Evolutionary conservation across 1,284 basidiomycete species (phyloP).

Genomic region (Trametes polyzona): DNA sequence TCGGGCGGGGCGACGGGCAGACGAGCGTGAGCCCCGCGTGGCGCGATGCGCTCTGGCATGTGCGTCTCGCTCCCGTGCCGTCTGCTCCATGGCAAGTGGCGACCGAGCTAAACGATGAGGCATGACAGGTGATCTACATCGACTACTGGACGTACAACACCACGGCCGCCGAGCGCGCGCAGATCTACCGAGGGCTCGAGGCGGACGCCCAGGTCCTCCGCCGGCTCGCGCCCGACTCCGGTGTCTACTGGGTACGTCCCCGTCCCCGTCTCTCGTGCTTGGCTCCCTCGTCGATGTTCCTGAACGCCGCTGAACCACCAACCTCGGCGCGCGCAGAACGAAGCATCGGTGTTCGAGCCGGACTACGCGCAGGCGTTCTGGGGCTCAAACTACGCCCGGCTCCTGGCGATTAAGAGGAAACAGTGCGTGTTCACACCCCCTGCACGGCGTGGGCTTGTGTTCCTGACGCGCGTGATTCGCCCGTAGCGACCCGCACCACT

Average conservation of each 20-base stretch:
- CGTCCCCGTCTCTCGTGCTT: background rate
- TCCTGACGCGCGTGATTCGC: background rate
- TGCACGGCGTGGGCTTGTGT: no score
- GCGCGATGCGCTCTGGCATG: conserved; percentile 42
- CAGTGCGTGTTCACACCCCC: no score
- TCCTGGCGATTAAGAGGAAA: conserved; percentile 46
- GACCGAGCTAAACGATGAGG: conserved; percentile 37
- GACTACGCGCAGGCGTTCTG: conserved; percentile 46
- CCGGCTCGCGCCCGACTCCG: conserved; percentile 48
- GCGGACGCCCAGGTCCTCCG: conserved; percentile 43
- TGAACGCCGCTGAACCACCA: no score
- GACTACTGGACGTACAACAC: conserved; percentile 41
- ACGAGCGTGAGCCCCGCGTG: conserved; percentile 48
- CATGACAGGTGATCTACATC: conserved; percentile 35
- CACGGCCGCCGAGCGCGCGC: conserved; percentile 40
- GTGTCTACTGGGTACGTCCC: conserved; percentile 48
- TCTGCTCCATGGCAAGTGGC: conserved; percentile 35
- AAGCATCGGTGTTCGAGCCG: conserved; percentile 45
- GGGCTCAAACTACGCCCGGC: conserved; percentile 45
- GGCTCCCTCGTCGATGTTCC: background rate
- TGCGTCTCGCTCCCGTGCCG: background rate
- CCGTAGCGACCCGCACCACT: background rate
- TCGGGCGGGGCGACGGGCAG: conserved; percentile 42
- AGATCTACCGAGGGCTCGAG: conserved; percentile 39
- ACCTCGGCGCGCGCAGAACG: no score